These are phyloP conservation scores for Hypomontagnella submonticulosa DNA, from an alignment of 495 filamentous ascomycete genomes.

Conservation along the genomic window DNA sequence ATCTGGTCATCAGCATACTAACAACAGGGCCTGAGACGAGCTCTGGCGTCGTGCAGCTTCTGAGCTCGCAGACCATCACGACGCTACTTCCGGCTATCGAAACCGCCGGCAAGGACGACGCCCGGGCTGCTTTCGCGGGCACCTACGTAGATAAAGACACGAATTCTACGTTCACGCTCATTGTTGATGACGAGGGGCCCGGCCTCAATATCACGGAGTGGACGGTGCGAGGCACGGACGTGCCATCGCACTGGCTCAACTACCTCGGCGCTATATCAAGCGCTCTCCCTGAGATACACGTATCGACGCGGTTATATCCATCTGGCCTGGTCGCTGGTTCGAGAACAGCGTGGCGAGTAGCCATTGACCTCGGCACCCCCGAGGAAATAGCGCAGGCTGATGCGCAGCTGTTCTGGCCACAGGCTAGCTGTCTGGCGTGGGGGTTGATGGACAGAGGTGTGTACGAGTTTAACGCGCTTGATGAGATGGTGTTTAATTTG, in stretches of 20 bases:
- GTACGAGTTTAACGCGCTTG: constrained; percentile 23
- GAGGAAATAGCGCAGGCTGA: constrained; percentile 41
- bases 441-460: constrained; percentile 24
- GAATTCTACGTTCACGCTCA: constrained; percentile 57
- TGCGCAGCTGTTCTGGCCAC: constrained; percentile 59
- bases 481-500: constrained; percentile 29
- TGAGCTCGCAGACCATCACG: constrained; percentile 39
- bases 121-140: constrained; percentile 50
- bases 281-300: neutral
- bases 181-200: constrained; percentile 21
- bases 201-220: constrained; percentile 20
- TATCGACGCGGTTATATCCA: constrained; percentile 29
- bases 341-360: constrained; percentile 27
- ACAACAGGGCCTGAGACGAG: constrained; percentile 45
- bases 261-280: neutral
- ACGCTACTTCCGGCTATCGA: constrained; percentile 54
- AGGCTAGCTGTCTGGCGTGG: constrained; percentile 49
- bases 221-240: constrained; percentile 22
- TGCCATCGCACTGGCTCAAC: constrained; percentile 18
- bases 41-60: constrained; percentile 45
- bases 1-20: constrained; percentile 62
- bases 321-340: constrained; percentile 17
- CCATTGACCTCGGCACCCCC: constrained; percentile 12
- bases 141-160: constrained; percentile 47
- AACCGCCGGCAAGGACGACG: constrained; percentile 54